Conservation (phyloP, 495 filamentous ascomycete genomes). For the Hyaloscypha variabilis region DNA sequence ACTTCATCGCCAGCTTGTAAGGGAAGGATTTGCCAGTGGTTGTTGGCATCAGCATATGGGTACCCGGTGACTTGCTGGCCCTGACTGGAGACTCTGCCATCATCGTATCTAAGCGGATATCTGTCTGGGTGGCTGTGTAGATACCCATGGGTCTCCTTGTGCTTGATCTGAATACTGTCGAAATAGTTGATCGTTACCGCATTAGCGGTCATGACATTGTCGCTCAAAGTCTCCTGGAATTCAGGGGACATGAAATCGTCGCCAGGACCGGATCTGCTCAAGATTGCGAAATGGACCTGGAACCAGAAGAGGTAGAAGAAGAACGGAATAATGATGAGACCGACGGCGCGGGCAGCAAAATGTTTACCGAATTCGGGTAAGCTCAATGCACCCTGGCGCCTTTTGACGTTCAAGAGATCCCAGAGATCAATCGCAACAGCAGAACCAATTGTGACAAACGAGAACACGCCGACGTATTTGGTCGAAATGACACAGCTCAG, state of each 20-base stretch:
- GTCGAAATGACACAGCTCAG: conserved; percentile 97
- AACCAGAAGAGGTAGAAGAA: conserved; percentile 99
- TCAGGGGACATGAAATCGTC: conserved; percentile 99
- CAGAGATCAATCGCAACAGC: conserved; percentile 94
- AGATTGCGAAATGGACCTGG: conserved; percentile 95
- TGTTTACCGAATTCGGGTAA: conserved; percentile 85
- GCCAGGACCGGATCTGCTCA: conserved; percentile 86
- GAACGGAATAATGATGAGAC: conserved; percentile 88
- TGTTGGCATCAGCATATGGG: conserved; percentile 98
- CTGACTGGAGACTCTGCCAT: conserved; percentile 96
- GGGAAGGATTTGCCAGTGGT: conserved; percentile 94
- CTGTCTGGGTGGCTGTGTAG: conserved; percentile 89
- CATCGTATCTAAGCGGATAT: conserved; percentile 95
- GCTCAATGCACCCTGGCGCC: conserved; percentile 73
- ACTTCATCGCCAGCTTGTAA: conserved; percentile 51
- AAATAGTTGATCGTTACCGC: conserved; percentile 87
- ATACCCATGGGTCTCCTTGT: conserved; percentile 97
- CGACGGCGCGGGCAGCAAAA: conserved; percentile 80
- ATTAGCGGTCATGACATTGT: conserved; percentile 88
- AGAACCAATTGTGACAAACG: conserved; percentile 94
- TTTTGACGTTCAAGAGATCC: conserved; percentile 88
- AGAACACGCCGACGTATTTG: conserved; percentile 96
- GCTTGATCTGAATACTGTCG: conserved; percentile 82
- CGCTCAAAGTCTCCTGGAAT: conserved; percentile 94
- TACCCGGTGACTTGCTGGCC: conserved; percentile 98